Evolutionary conservation across 192 early-diverging fungal genomes (phyloP).

Genomic region (Chytriomyces sp.): DNA sequence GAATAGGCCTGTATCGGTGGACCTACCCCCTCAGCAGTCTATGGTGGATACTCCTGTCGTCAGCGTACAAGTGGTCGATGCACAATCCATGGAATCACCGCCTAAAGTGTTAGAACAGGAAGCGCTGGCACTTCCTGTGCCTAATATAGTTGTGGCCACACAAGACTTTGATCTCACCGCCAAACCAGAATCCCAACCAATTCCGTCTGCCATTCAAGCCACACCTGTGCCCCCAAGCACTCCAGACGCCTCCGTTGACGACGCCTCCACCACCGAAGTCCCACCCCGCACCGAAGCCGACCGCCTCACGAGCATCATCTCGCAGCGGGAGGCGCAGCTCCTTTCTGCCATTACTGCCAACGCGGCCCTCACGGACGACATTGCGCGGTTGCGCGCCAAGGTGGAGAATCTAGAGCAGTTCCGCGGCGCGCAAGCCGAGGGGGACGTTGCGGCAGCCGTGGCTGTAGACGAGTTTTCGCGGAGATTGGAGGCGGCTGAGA

Average conservation of each 20-base stretch:
- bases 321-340: slow-evolving; percentile 46
- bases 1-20: no score
- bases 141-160: no score
- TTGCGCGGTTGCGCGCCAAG: not conserved
- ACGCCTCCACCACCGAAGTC: not conserved
- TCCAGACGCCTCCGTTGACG: not conserved
- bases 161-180: no score
- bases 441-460: not conserved
- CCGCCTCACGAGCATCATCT: slow-evolving; percentile 20
- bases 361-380: slow-evolving; percentile 37
- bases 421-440: not conserved
- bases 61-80: no score
- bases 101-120: no score
- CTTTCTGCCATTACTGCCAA: slow-evolving; percentile 43
- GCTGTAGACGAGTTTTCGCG: slow-evolving; percentile 27
- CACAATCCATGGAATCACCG: no score
- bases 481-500: slow-evolving; percentile 22
- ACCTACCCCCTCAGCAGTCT: no score
- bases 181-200: no score
- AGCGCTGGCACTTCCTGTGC: no score
- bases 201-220: no score
- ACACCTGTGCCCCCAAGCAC: not conserved
- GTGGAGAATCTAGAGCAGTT: not conserved
- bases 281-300: not conserved
- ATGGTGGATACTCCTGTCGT: no score